Evolutionary conservation across 1,284 basidiomycete genomes (phyloP), one percentile per base, ranked within the genome.

Genomic region (Puccinia triticina): DNA sequence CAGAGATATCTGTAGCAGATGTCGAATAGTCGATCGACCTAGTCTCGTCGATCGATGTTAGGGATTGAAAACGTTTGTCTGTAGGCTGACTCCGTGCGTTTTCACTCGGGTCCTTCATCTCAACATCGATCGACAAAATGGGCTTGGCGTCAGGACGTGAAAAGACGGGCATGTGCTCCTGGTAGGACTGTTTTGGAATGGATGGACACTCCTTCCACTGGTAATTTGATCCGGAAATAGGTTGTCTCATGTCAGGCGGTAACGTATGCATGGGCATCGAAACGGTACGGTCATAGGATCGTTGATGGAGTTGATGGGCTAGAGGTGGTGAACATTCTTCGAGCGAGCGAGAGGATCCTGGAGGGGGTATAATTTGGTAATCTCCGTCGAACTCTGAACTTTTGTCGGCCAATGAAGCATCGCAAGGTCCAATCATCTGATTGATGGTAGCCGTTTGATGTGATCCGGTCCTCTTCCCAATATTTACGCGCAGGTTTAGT

Each of bases 401-500:
- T 12, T 72, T 32, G 40, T 55, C 40, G 5, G 23, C n/a, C 18
- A 46, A 32, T 40, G 43, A 80, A 46, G 10, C n/a, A 71, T 72
- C 48, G 16, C 43, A 32, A 32, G 29, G 26, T 18, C 26, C 66
- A 23, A 50, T 29, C 1, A 74, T 34, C 10, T 66, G 66, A 71
- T 32, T 37, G 23, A 26, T 57, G 11, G 64, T 71, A 29, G 53
- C 50, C 18, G 46, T 64, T 53, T 50, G 79, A 64, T 74, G 48
- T 37, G 79, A 81, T 21, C 34, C 59, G 40, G 40, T 81, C 59
- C 43, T 50, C 40, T 71, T 55, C 11, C 55, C 79, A 53, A 32
- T 50, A 26, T 72, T 59, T 23, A 57, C 46, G 71, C 79, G 69
- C 43, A 64, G 32, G 29, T 81, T 74, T 5, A 81, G 29, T 21